Base-by-base conservation (phyloP, 768 basidiomycete species). In the Mycena albidolilacea region DNA sequence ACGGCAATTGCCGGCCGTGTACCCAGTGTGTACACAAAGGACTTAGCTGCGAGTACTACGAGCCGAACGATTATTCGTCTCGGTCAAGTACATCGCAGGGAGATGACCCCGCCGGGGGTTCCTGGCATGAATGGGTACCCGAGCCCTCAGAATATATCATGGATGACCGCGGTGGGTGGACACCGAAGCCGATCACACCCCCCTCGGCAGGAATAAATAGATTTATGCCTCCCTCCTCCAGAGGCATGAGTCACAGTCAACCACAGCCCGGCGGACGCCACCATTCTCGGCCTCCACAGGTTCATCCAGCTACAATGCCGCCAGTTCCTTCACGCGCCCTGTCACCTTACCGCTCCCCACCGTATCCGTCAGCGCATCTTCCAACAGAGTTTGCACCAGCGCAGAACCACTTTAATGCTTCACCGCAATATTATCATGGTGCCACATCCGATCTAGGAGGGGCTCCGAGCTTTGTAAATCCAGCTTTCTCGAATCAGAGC, bases 1-100 rank as follows among this genome's bases (percentile, higher is more conserved):
- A 58, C 8, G 57, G 57, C 37, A 19, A 58, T 58, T 58, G 57
- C 37, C 14, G 57, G 17, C 57, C 57, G 6, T 58, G 57, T 37
- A 58, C 57, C 0, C 57, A 58, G 19, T 58, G 57, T 11, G 39
- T 39, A 19, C 37, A 58, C 17, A 15, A 19, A 23, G 57, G 57
- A 19, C 7, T 58, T 5, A 15, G 39, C n/a, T 58, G 57, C 37
- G 57, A 38, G 37, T 58, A 58, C 37, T 7, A 12, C 37, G 23
- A 17, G 37, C 57, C 37, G 15, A 38, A 58, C 17, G 38, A 58
- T 9, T 58, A 38, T 19, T 38, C 37, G 57, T 55, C 30, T 35
- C 57, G 39, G 37, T 58, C 35, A 17, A 58, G 35, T 19, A 58
- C 37, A 21, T 52, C 50, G n/a, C 50, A 21, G 7, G 11, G 15